Conservation (phyloP, 805 yeast genomes). For the Candida sonorensis region DNA sequence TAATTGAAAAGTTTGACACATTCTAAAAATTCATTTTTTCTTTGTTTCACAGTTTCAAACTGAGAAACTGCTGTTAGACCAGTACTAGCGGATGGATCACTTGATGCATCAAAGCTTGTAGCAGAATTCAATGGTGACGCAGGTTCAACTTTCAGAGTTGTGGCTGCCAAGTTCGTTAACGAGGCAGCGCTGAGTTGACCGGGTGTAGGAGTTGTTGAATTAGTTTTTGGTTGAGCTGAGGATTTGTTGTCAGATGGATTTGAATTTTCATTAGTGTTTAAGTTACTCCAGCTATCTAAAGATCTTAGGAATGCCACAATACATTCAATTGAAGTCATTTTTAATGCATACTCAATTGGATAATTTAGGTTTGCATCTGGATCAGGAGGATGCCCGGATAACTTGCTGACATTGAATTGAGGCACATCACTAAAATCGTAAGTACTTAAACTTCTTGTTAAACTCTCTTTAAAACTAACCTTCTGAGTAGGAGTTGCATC, state of each 20-base stretch:
- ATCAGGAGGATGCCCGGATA: slow-evolving; percentile 48
- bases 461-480: slow-evolving; percentile 42
- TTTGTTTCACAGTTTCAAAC: slow-evolving; percentile 76
- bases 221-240: too few relatives aligned
- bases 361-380: slow-evolving; percentile 46
- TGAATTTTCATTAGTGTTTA: too few relatives aligned
- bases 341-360: slow-evolving; percentile 80
- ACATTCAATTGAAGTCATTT: slow-evolving; percentile 72
- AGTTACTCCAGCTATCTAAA: slow-evolving; percentile 80
- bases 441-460: slow-evolving; percentile 56
- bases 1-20: slow-evolving; percentile 75
- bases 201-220: too few relatives aligned
- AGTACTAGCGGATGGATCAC: slow-evolving; percentile 7
- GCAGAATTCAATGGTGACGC: slow-evolving; percentile 21
- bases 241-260: too few relatives aligned
- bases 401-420: slow-evolving; percentile 61
- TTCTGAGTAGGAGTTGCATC: slow-evolving; percentile 68
- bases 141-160: too few relatives aligned
- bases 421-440: slow-evolving; percentile 73
- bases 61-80: slow-evolving; percentile 46
- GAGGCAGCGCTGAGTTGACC: too few relatives aligned
- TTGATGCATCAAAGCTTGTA: slow-evolving; percentile 8
- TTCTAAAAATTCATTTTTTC: slow-evolving; percentile 75
- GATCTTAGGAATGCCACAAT: slow-evolving; percentile 79
- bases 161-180: too few relatives aligned